These are phyloP conservation scores for Agrostemma githago DNA, from an alignment of 148 eudicot genomes.

Conservation along the genomic window DNA sequence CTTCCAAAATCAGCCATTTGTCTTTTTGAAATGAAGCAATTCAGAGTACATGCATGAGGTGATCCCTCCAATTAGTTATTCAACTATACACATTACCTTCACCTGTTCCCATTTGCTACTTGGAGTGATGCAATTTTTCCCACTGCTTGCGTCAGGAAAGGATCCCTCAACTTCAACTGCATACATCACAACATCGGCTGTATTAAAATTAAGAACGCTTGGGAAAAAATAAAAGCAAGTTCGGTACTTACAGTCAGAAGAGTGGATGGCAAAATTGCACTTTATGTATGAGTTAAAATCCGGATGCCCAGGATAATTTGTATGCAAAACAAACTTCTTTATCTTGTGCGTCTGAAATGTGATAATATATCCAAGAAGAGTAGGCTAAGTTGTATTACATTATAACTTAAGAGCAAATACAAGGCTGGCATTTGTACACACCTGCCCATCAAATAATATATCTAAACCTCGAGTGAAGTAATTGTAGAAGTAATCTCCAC, in stretches of 20 bases:
- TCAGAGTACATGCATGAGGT: too few species aligned
- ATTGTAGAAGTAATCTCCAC: constrained; percentile 96
- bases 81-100: constrained; percentile 49
- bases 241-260: constrained; percentile 59
- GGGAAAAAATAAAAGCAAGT: neutral
- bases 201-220: neutral
- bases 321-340: constrained; percentile 91
- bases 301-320: constrained; percentile 95
- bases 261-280: constrained; percentile 81
- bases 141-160: constrained; percentile 45
- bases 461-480: constrained; percentile 94
- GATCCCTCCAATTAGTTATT: constrained; percentile 3
- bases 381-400: constrained; percentile 5
- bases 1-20: neutral
- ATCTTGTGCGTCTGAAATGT: constrained; percentile 79
- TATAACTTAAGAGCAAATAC: neutral
- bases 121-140: constrained; percentile 67
- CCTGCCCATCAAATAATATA: constrained; percentile 97
- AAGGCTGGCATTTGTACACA: constrained; percentile 17
- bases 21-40: neutral
- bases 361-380: constrained; percentile 17
- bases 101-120: constrained; percentile 96
- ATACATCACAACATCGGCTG: constrained; percentile 19
- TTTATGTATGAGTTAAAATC: constrained; percentile 94
- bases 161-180: constrained; percentile 69